Evolutionary conservation across 2,329 filamentous ascomycete species (phyloP), one percentile per base, ranked within the genome.

Genomic region (Botrytis byssoidea): DNA sequence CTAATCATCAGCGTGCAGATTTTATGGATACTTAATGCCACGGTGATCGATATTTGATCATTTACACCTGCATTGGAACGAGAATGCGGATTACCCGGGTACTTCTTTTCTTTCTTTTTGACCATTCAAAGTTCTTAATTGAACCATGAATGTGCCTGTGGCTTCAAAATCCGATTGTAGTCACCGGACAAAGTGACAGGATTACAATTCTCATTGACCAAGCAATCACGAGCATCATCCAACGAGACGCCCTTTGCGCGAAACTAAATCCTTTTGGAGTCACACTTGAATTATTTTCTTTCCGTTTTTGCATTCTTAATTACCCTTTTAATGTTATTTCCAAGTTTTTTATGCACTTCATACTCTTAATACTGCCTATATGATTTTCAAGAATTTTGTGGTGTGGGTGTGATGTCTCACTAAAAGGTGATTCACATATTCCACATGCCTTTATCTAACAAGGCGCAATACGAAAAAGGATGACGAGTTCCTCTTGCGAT

Each of bases 231-330:
- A 73, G 71, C 40, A 69, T 35, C 57, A 63, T 61, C 37, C 65
- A 64, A 29, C 66, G 37, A 57, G 65, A 61, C 65, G 55, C 18
- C 66, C 66, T 60, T 64, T 59, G 51, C 63, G 46, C 60, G 16
- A 55, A 32, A n/a, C 71, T 73, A 70, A 63, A 55, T 67, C 66
- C 35, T 61, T 25, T 64, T 51, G 12, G 66, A 70, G 74, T 76
- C 75, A 76, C 71, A 74, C 46, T 48, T 68, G 64, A 18, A 40
- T 48, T 37, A 37, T 20, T 40, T 18, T 32, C n/a, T 59, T 44
- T 67, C 71, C 59, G 1, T 94, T 97, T 82, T 66, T 29, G 59
- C 70, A 32, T 55, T 65, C 60, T 48, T 59, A 14, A 22, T 60
- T 42, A 3, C 20, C 12, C 20, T 60, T 68, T 68, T 32, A 37